Conservation (phyloP, 164 flowering plant genomes). For the Warburgia ugandensis region DNA sequence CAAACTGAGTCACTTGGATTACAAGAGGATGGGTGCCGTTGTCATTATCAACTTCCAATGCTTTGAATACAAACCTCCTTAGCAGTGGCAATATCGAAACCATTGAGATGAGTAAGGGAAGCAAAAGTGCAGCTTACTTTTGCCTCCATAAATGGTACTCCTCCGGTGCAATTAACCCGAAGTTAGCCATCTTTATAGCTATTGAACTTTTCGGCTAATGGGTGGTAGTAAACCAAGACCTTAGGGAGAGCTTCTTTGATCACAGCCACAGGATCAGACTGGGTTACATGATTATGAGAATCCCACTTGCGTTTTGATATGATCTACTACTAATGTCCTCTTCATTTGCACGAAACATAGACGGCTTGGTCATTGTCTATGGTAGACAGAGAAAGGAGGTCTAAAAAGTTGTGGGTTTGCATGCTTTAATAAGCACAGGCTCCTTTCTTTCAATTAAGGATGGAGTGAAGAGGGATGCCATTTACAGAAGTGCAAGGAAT, state of each 20-base stretch:
- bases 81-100: constrained; percentile 9
- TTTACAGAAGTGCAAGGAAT: too few relatives aligned
- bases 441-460: constrained; percentile 12
- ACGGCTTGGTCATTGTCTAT: constrained; percentile 21
- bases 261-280: constrained; percentile 16
- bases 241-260: constrained; percentile 24
- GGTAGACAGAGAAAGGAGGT: constrained; percentile 21
- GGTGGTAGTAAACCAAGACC: constrained; percentile 25
- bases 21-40: constrained; percentile 15
- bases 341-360: constrained; percentile 13
- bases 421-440: constrained; percentile 25
- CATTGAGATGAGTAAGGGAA: constrained; percentile 19
- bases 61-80: constrained; percentile 12
- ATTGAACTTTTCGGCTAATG: constrained; percentile 26
- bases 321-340: background rate
- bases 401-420: constrained; percentile 20
- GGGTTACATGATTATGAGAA: background rate
- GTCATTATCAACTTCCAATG: constrained; percentile 5
- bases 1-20: constrained; percentile 27
- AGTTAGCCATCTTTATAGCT: constrained; percentile 13
- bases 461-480: too few relatives aligned
- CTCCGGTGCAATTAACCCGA: constrained; percentile 17
- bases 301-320: background rate
- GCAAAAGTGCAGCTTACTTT: constrained; percentile 17
- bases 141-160: constrained; percentile 25